phyloP scores from a whole-genome alignment of 768 basidiomycete species.

The Naganishia randhawae region DNA sequence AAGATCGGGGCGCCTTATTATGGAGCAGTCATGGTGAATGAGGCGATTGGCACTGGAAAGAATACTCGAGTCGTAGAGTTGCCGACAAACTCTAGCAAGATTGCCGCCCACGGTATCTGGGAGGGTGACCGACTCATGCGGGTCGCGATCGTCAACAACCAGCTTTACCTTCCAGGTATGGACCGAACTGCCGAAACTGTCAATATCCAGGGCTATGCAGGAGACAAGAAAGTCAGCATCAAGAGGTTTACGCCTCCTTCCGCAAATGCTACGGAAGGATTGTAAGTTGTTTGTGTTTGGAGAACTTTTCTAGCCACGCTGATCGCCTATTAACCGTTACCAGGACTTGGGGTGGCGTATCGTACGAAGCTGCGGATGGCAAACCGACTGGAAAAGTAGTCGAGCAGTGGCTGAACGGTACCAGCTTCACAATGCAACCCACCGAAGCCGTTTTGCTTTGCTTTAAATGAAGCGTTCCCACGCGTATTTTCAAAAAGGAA shows the following conservation, averaged over 20 bases:
- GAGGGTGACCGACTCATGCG: conserved; percentile 18
- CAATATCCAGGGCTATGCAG: background rate
- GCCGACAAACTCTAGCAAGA: background rate
- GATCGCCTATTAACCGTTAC: background rate
- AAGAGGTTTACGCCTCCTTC: conserved; percentile 19
- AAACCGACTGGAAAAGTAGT: conserved; percentile 24
- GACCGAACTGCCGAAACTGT: conserved; percentile 2
- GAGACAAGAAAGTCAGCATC: conserved; percentile 3
- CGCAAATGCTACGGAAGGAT: conserved; percentile 10
- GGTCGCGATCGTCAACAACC: conserved; percentile 16
- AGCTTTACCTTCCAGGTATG: conserved; percentile 22
- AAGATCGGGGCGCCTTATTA: conserved; percentile 34
- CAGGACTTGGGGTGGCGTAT: conserved; percentile 31
- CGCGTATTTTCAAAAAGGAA: background rate
- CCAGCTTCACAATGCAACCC: background rate
- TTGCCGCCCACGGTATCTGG: conserved; percentile 3
- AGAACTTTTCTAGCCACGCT: background rate
- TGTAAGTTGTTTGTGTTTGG: background rate
- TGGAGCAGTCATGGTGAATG: conserved; percentile 31
- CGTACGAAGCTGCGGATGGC: conserved; percentile 27
- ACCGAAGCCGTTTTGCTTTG: conserved; percentile 23
- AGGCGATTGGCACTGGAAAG: conserved; percentile 30
- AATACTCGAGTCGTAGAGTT: background rate
- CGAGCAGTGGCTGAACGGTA: conserved; percentile 8
- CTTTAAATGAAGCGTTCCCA: background rate